phyloP scores from a whole-genome alignment of 2,329 filamentous ascomycete genomes.

The Nemania bipapillata region DNA sequence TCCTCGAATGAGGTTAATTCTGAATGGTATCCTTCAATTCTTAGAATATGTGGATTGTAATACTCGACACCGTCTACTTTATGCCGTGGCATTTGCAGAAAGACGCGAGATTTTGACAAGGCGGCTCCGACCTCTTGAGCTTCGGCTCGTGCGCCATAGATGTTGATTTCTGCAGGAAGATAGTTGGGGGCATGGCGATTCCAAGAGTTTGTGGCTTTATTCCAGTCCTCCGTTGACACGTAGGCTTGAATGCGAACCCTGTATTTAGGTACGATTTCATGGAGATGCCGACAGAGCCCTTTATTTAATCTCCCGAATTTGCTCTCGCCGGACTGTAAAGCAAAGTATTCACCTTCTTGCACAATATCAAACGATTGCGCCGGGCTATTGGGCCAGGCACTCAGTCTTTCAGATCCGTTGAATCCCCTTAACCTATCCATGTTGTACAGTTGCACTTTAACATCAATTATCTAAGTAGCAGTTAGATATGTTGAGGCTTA shows the following conservation, averaged over 20 bases:
- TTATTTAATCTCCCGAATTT: constrained; percentile 18
- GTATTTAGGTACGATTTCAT: neutral
- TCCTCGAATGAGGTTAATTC: neutral
- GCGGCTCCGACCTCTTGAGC: constrained; percentile 23
- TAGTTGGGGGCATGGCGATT: neutral
- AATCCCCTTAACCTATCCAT: neutral
- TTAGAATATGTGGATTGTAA: constrained; percentile 33
- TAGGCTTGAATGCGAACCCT: constrained; percentile 2
- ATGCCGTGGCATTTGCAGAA: constrained; percentile 24
- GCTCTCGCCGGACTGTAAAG: neutral
- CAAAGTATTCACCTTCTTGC: constrained; percentile 11
- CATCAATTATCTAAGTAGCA: neutral
- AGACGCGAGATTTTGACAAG: constrained; percentile 12
- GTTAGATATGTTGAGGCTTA: neutral
- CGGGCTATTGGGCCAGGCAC: neutral
- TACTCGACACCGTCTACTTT: constrained; percentile 10
- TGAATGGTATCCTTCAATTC: constrained; percentile 5
- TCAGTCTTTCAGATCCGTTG: neutral
- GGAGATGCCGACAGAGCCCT: constrained; percentile 8
- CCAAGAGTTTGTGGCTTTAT: neutral
- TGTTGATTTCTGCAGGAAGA: constrained; percentile 20
- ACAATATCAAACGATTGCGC: neutral
- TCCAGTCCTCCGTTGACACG: neutral
- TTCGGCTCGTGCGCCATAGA: constrained; percentile 23
- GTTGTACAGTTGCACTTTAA: constrained; percentile 12